phyloP scores from a whole-genome alignment of 257 asterid genomes.

The Nicotiana benthamiana region DNA sequence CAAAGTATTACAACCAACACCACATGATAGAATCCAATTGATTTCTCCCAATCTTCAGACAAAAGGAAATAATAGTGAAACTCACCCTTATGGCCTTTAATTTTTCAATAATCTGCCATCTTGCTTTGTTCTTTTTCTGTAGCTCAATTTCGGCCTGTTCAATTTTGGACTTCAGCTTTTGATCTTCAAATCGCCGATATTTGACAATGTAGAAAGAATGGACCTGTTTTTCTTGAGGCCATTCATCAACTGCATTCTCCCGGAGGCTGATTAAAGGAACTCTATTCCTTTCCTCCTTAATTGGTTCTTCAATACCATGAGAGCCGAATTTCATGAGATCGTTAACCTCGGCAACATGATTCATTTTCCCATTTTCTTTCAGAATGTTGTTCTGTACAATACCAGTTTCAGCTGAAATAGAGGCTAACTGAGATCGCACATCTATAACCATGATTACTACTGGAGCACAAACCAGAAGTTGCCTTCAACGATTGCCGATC shows the following conservation, averaged over 20 bases:
- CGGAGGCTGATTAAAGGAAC: not conserved
- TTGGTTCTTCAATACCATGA: too few relatives aligned
- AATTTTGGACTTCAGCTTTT: constrained; percentile 43
- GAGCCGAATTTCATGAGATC: not conserved
- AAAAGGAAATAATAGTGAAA: not conserved
- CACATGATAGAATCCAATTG: too few relatives aligned
- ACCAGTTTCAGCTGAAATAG: not conserved
- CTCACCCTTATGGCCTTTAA: constrained; percentile 54
- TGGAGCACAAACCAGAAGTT: not conserved
- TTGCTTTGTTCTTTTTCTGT: constrained; percentile 54
- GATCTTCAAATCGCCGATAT: constrained; percentile 57
- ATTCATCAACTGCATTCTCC: not conserved
- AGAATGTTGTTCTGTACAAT: not conserved
- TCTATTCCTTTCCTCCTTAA: too few relatives aligned
- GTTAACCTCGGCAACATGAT: not conserved
- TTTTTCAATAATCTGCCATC: constrained; percentile 49
- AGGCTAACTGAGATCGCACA: not conserved
- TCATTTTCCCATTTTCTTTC: not conserved
- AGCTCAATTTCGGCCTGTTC: constrained; percentile 63
- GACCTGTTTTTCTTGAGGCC: not conserved
- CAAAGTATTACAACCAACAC: too few relatives aligned
- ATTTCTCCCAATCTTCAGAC: too few relatives aligned
- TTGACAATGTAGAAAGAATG: not conserved
- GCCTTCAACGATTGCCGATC: constrained; percentile 1
- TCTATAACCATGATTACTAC: not conserved